Conservation (phyloP, 2,329 filamentous ascomycete species). For the Orbilia brochopaga region DNA sequence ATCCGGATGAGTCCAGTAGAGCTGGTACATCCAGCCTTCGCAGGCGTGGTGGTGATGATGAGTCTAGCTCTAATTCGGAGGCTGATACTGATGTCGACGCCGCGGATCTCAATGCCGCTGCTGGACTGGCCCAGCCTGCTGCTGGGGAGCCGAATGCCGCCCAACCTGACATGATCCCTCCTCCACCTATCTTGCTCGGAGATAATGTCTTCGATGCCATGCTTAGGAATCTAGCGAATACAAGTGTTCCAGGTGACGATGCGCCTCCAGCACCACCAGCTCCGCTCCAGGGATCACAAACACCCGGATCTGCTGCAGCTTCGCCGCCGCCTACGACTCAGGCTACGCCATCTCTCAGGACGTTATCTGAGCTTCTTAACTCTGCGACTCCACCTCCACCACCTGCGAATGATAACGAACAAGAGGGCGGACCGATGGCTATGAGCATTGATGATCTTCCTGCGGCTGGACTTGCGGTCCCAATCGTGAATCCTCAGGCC, state of each 20-base stretch:
- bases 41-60: slow-evolving; percentile 49
- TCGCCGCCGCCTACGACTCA: slow-evolving; percentile 42
- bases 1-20: slow-evolving; percentile 50
- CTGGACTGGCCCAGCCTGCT: slow-evolving; percentile 42
- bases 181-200: slow-evolving; percentile 16
- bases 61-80: slow-evolving; percentile 54
- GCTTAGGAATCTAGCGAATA: slow-evolving; percentile 17
- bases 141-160: slow-evolving; percentile 16
- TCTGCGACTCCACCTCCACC: slow-evolving; percentile 53
- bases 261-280: slow-evolving; percentile 1
- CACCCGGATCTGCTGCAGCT: slow-evolving; percentile 17
- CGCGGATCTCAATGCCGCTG: slow-evolving; percentile 51
- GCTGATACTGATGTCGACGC: slow-evolving; percentile 55
- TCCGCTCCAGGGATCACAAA: slow-evolving; percentile 14
- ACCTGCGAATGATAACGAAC: slow-evolving; percentile 39
- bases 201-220: slow-evolving; percentile 16
- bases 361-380: slow-evolving; percentile 36
- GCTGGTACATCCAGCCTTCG: slow-evolving; percentile 32
- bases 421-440: slow-evolving; percentile 57
- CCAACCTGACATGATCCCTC: slow-evolving; percentile 29
- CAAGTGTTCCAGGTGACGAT: slow-evolving; percentile 7
- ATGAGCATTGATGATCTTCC: slow-evolving; percentile 60
- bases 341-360: slow-evolving; percentile 54
- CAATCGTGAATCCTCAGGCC: slow-evolving; percentile 30
- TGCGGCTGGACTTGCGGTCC: slow-evolving; percentile 39